phyloP scores from a whole-genome alignment of 2,329 filamentous ascomycete genomes.

The Chrysoporthe puriensis region DNA sequence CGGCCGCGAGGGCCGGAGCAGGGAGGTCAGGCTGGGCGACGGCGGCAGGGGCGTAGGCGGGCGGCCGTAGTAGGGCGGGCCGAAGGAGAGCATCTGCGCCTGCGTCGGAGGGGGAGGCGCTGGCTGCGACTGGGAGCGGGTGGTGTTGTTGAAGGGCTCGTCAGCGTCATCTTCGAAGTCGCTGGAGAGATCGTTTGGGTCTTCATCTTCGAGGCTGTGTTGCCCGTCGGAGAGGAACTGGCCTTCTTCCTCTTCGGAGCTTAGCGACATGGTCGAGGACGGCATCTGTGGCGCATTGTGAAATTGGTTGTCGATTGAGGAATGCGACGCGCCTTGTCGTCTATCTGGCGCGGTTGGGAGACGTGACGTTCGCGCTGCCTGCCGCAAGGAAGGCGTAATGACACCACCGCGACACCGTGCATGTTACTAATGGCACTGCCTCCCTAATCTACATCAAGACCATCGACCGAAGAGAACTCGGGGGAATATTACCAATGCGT shows the following conservation, averaged over 20 bases:
- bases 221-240: conserved; percentile 29
- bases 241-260: conserved; percentile 35
- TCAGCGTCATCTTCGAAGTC: conserved; percentile 40
- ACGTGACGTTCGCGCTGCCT: conserved; percentile 13
- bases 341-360: neutral
- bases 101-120: conserved; percentile 49
- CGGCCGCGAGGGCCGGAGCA: conserved; percentile 87
- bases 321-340: neutral
- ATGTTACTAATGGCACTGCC: neutral
- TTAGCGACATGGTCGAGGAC: conserved; percentile 34
- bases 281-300: conserved; percentile 1
- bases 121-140: conserved; percentile 18
- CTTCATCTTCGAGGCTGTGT: conserved; percentile 22
- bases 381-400: neutral
- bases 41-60: conserved; percentile 94
- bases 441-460: neutral
- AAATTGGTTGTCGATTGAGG: neutral
- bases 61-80: conserved; percentile 93
- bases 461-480: neutral
- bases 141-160: conserved; percentile 34
- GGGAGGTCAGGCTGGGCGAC: conserved; percentile 87
- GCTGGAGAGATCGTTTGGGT: conserved; percentile 31
- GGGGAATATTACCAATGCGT: neutral
- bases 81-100: conserved; percentile 58
- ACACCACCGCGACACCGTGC: neutral